Evolutionary conservation across 164 flowering plant species (phyloP).

Genomic region (grape (Vitis vinifera)): ASM3070453v1 NC_081808.1:19563501-19564000

Average conservation of each 20-base stretch:
- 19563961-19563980: not conserved
- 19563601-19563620: constrained; percentile 3
- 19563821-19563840: constrained; percentile 4
- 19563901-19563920: not conserved
- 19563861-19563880: constrained; percentile 4
- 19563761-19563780: constrained; percentile 12
- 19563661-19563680: constrained; percentile 10
- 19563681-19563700: not conserved
- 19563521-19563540: constrained; percentile 16
- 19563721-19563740: constrained; percentile 2
- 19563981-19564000: constrained; percentile 27
- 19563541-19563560: constrained; percentile 29
- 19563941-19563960: constrained; percentile 7
- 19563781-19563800: constrained; percentile 4
- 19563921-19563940: constrained; percentile 10
- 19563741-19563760: constrained; percentile 16
- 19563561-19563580: constrained; percentile 11
- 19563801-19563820: not conserved
- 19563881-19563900: constrained; percentile 2
- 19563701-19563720: constrained; percentile 10
- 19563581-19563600: constrained; percentile 23
- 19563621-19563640: not conserved
- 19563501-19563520: constrained; percentile 6
- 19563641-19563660: not conserved
- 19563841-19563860: constrained; percentile 15